Evolutionary conservation across 108 stramenopile species (phyloP), one percentile per base, ranked within the genome.

Genomic region (Nitzschia sp.): DNA sequence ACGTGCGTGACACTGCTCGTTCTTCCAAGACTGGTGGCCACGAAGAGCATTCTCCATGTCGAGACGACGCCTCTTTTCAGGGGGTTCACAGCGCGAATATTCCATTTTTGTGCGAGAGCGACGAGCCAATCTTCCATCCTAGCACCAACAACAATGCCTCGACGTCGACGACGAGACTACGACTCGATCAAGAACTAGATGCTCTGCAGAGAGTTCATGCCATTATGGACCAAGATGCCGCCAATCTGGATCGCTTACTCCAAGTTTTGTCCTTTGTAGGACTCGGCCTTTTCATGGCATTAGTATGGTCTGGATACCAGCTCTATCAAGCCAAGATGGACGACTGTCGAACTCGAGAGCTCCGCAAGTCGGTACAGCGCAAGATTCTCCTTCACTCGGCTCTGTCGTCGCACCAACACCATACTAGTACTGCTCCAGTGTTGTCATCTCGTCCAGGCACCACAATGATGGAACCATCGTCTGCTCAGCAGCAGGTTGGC

Each of bases 261-360:
- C 32, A 32, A 22, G 41, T 55, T 0, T 27, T 66, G 21, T 34
- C 53, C 1, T 31, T 53, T 25, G 16, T 75, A 31, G 58, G 53
- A 1, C 0, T 61, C 15, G 35, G 34, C 35, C 48, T 68, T 21
- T 53, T 75, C 9, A 1, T 17, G 2, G 2, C 54, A 29, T 31
- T 75, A 50, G 17, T 59, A 0, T 75, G 73, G 73, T 45, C 73
- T 3, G 58, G 66, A 16, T 54, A 45, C 26, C 59, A 68, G 45
- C 38, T 48, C 19, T 62, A 62, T 38, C 33, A 52, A 52, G 45
- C 50, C n/a, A 41, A 5, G 8, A 5, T 29, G n/a, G 46, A 63
- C 34, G 54, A 59, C 8, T 9, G 2, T 0, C 61, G 53, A 23
- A 22, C 44, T 0, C 26, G n/a, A 28, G 50, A 61, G n/a, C 15